These are phyloP conservation scores for Stereum hirsutum DNA, from an alignment of 1,284 basidiomycete species.

Conservation along the genomic window DNA sequence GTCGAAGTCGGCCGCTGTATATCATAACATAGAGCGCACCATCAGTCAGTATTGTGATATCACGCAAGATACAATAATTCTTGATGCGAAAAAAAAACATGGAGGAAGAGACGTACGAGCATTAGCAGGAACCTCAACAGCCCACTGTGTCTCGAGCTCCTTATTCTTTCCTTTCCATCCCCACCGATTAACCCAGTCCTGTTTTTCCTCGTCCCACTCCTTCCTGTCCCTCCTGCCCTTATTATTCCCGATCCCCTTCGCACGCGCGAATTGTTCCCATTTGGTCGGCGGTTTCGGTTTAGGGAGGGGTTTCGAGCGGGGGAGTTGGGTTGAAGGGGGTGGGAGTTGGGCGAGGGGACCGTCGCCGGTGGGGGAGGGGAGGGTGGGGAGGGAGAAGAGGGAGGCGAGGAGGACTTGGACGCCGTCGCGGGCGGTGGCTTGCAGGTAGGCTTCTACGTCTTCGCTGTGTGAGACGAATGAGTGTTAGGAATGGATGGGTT, in stretches of 20 bases:
- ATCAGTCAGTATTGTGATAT: too few relatives aligned
- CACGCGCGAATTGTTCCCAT: constrained; percentile 93
- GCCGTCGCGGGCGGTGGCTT: constrained; percentile 77
- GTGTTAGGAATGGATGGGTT: not conserved
- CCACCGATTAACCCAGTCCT: constrained; percentile 93
- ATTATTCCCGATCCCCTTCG: constrained; percentile 93
- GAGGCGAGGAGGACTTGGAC: constrained; percentile 75
- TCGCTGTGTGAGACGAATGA: constrained; percentile 37
- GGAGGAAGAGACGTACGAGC: constrained; percentile 49
- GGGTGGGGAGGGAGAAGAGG: constrained; percentile 80
- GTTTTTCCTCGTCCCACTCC: constrained; percentile 91
- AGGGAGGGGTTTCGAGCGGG: constrained; percentile 88
- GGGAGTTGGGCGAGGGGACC: constrained; percentile 86
- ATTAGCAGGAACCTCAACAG: constrained; percentile 82
- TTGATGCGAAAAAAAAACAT: not conserved
- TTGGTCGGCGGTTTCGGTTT: constrained; percentile 91
- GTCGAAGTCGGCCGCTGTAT: constrained; percentile 68
- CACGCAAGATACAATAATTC: constrained; percentile 6
- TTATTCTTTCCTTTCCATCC: constrained; percentile 89
- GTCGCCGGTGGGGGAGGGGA: constrained; percentile 64
- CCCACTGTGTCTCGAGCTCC: constrained; percentile 85
- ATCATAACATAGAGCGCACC: too few relatives aligned
- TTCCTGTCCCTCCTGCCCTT: constrained; percentile 75
- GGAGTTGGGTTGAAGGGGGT: constrained; percentile 65
- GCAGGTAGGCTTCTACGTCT: constrained; percentile 76